Evolutionary conservation across 1,139 yeast genomes (phyloP).

Genomic region (Petasospora fabianii): DNA sequence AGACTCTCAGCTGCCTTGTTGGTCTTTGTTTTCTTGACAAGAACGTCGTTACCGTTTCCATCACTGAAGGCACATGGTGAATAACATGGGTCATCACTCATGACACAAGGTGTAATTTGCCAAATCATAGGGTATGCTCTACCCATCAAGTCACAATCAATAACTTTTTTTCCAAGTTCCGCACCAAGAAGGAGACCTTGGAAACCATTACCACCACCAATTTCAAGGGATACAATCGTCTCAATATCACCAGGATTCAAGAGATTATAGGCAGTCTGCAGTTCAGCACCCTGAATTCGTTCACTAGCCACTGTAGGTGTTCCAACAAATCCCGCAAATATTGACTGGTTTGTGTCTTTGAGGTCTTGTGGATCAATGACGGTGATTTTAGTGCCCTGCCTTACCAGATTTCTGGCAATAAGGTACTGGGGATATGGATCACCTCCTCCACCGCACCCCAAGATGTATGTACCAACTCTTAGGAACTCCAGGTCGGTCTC

Average conservation of each 20-base stretch:
- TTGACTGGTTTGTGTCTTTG: conserved; percentile 31
- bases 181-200: conserved; percentile 34
- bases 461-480: conserved; percentile 41
- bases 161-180: conserved; percentile 28
- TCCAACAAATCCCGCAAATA: conserved; percentile 42
- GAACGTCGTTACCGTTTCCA: conserved; percentile 42
- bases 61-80: conserved; percentile 39
- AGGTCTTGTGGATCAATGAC: conserved; percentile 35
- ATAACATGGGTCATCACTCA: conserved; percentile 27
- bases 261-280: conserved; percentile 20
- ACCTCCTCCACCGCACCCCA: conserved; percentile 52
- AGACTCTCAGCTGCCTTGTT: conserved; percentile 36
- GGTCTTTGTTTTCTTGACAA: conserved; percentile 35
- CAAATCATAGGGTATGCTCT: conserved; percentile 43
- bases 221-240: conserved; percentile 36
- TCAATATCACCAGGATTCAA: conserved; percentile 30
- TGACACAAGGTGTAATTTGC: conserved; percentile 37
- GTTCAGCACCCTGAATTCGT: conserved; percentile 35
- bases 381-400: conserved; percentile 33
- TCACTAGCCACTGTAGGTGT: conserved; percentile 46
- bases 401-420: conserved; percentile 33
- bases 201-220: conserved; percentile 46
- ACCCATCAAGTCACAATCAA: conserved; percentile 45
- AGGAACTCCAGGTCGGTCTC: conserved; percentile 40
- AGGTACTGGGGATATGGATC: conserved; percentile 41